Conservation (phyloP, 2,329 filamentous ascomycete species). For the Aspergillus pseudoterreus region DNA sequence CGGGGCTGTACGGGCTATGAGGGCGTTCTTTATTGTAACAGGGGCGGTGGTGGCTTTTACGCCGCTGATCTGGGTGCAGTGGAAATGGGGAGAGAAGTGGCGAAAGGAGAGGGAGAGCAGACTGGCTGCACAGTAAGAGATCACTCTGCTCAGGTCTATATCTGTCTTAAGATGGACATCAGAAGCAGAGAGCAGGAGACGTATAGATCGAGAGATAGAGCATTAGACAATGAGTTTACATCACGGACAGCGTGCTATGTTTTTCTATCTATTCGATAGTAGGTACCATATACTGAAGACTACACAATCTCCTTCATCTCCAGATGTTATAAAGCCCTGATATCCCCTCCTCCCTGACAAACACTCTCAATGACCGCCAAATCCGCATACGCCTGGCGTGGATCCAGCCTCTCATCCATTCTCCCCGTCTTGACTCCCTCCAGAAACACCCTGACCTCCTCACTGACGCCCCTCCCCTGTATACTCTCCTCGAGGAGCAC, state of each 20-base stretch:
- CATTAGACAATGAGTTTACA: not conserved
- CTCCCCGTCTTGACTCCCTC: not conserved
- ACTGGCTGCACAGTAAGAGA: too few relatives aligned
- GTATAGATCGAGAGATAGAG: too few relatives aligned
- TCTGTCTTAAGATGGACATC: too few relatives aligned
- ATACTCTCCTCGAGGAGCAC: not conserved
- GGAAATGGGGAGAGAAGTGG: constrained; percentile 26
- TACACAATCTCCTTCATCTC: not conserved
- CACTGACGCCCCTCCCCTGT: not conserved
- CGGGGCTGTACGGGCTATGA: constrained; percentile 26
- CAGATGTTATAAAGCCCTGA: not conserved
- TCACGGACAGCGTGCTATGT: too few relatives aligned
- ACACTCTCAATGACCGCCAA: constrained; percentile 1
- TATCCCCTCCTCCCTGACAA: not conserved
- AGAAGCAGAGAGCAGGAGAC: too few relatives aligned
- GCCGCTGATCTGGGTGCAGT: constrained; percentile 23
- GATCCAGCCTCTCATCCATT: not conserved
- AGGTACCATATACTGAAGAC: not conserved
- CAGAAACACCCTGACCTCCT: not conserved
- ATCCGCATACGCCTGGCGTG: not conserved
- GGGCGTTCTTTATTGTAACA: constrained; percentile 25
- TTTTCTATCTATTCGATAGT: too few relatives aligned
- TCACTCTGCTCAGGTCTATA: too few relatives aligned
- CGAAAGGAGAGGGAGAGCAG: constrained; percentile 17
- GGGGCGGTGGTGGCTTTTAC: constrained; percentile 23